A percentile compares a stretch with the other conserved stretches of the same genome.
phyloP scores from a whole-genome alignment of 306 rosid species.

The Prunus dulcis region DNA sequence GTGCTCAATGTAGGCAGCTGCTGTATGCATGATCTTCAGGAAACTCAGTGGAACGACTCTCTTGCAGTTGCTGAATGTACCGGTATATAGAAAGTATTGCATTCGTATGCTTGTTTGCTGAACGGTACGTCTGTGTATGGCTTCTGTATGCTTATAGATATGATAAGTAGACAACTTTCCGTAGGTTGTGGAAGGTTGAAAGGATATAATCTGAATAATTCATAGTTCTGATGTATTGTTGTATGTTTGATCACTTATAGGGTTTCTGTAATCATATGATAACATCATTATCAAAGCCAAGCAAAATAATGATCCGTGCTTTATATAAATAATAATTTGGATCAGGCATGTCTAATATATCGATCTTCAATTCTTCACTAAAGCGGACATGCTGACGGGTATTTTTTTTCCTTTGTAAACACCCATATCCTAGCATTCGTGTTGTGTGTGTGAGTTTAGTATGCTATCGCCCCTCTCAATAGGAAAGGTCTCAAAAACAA shows the following conservation, averaged over 20 bases:
- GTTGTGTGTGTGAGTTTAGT: too few species aligned
- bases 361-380: not conserved
- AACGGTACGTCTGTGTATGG: not conserved
- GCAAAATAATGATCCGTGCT: not conserved
- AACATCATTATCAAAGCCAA: not conserved
- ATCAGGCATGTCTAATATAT: not conserved
- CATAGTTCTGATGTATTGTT: not conserved
- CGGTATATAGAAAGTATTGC: not conserved
- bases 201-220: not conserved
- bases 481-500: too few species aligned
- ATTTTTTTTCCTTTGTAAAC: not conserved
- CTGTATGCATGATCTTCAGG: not conserved
- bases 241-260: not conserved
- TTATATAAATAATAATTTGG: not conserved
- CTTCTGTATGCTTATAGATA: not conserved
- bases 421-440: too few species aligned
- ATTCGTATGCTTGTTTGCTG: not conserved
- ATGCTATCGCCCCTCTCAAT: too few species aligned
- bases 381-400: not conserved
- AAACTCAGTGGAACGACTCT: not conserved
- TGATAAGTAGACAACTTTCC: not conserved
- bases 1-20: not conserved
- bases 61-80: not conserved
- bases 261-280: not conserved
- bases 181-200: not conserved